Base-by-base conservation (phyloP, 2,329 filamentous ascomycete species). In the Escovopsis sp. region DNA sequence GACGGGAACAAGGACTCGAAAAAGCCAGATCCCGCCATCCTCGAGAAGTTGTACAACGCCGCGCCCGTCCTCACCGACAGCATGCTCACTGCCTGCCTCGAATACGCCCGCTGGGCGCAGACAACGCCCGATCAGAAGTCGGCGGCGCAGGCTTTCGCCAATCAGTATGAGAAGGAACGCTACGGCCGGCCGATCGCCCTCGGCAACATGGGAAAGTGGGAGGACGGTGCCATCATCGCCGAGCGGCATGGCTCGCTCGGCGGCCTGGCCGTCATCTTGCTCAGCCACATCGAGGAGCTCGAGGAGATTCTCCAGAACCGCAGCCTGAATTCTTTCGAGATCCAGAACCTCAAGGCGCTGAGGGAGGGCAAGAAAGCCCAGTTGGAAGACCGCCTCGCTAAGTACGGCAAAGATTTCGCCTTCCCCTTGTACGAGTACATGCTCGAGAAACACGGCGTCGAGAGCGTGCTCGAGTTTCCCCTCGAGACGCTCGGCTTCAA, bases 371-470 rank as follows among this genome's bases (percentile, higher is more conserved):
- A 67, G 49, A 68, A 65, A 48, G 62, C 64, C 1, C 47, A 66
- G 33, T 55, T 63, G n/a, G 71, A 72, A 52, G 56, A 66, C 33
- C 69, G 69, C 42, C 83, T 87, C 53, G 66, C 70, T n/a, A 68
- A 63, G 26, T 84, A 82, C 50, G 76, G 77, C 12, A 68, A 78
- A 48, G 64, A 67, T 1, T 87, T 83, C 59, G 79, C 82, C 4
- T 79, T 80, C 51, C 82, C 85, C 1, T 83, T 86, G 47, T 96
- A 94, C 59, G 75, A 84, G 44, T 80, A 81, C 48, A 70, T 89
- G 43, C 80, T 95, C 42, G 68, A 74, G 32, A 72, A 75, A 52
- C 73, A 75, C 43, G 73, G 82, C 38, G 69, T 84, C 36, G 70
- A 77, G 50, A 69, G 73, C 2, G 69, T 95, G 26, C 70, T 98